Evolutionary conservation across 768 basidiomycete species (phyloP).

Genomic region (Russula compacta): DNA sequence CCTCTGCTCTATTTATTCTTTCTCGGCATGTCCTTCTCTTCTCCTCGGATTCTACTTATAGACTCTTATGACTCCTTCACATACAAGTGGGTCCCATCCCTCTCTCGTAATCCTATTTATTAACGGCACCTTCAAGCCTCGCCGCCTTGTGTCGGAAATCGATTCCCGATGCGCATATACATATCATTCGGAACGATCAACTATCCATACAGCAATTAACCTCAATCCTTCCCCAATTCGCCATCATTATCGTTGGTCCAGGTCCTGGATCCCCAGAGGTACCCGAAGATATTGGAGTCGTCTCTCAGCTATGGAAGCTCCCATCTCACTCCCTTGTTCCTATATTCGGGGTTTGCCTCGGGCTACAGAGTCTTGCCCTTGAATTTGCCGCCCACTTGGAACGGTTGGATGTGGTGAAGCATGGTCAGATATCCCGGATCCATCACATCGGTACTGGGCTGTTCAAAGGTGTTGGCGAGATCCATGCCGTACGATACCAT

Average conservation of each 20-base stretch:
- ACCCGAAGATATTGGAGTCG: conserved; percentile 53
- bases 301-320: conserved; percentile 64
- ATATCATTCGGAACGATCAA: conserved; percentile 68
- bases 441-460: conserved; percentile 49
- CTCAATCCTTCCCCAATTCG: conserved; percentile 49
- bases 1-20: neutral
- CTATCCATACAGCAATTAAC: conserved; percentile 41
- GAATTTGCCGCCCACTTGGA: conserved; percentile 55
- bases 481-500: conserved; percentile 69
- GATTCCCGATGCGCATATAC: conserved; percentile 50
- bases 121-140: conserved; percentile 36
- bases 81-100: conserved; percentile 59
- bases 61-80: conserved; percentile 88
- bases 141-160: conserved; percentile 59
- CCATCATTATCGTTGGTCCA: conserved; percentile 66
- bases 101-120: neutral
- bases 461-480: conserved; percentile 46
- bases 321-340: conserved; percentile 45
- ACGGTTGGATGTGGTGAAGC: conserved; percentile 61
- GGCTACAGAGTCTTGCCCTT: conserved; percentile 65
- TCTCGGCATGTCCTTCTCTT: conserved; percentile 23
- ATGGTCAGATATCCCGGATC: conserved; percentile 64
- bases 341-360: conserved; percentile 78
- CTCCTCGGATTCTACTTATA: conserved; percentile 54
- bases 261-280: conserved; percentile 72